Evolutionary conservation across 306 rosid species (phyloP).

Genomic region (Castanea crenata): DNA sequence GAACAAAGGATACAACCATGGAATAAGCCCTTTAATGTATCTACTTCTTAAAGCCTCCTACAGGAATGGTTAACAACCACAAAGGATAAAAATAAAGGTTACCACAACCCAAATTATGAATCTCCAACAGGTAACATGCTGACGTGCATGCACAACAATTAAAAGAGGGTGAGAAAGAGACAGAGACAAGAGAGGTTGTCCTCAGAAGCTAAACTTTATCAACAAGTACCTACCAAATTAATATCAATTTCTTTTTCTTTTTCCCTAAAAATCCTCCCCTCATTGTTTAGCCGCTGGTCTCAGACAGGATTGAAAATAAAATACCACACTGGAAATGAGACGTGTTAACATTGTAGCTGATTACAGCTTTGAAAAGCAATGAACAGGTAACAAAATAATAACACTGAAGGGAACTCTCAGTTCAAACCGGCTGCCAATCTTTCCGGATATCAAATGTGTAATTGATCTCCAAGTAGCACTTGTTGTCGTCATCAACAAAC

Average conservation of each 20-base stretch:
- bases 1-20: not conserved
- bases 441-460: conserved; percentile 77
- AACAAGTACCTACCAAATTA: conserved; percentile 41
- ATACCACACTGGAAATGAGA: conserved; percentile 31
- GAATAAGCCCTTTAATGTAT: not conserved
- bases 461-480: conserved; percentile 89
- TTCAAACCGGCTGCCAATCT: conserved; percentile 60
- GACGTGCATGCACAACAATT: not conserved
- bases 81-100: not conserved
- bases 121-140: not conserved
- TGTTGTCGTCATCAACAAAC: conserved; percentile 89
- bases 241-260: conserved; percentile 23
- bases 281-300: conserved; percentile 45
- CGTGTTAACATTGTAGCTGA: conserved; percentile 37
- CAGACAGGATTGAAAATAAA: conserved; percentile 36
- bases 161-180: not conserved
- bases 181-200: not conserved
- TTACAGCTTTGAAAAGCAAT: conserved; percentile 37
- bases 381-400: conserved; percentile 22
- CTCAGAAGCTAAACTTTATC: conserved; percentile 33
- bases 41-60: too few species aligned
- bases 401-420: conserved; percentile 12
- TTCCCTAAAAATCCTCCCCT: conserved; percentile 38
- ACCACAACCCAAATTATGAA: not conserved
- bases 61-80: not conserved